Base-by-base conservation (phyloP, 1,284 basidiomycete species). In the Pterula multifida region DNA sequence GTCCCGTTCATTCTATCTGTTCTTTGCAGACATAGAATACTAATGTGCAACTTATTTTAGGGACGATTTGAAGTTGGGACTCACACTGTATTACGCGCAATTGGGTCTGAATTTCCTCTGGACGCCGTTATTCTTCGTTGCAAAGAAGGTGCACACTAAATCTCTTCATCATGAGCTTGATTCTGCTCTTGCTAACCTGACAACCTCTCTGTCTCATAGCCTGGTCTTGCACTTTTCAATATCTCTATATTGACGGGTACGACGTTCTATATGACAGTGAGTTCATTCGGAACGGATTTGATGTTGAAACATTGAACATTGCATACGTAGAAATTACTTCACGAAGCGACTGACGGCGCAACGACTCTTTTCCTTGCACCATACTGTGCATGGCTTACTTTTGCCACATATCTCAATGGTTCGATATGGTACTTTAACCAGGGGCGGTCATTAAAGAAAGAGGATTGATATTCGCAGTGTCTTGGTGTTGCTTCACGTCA, bases 101-200 rank as follows among this genome's bases (percentile, higher is more conserved):
- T 68, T 89, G 35, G 79, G 67, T 0, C 63, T 88, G 44, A 89
- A 88, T 67, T 65, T 78, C 50, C 55, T 74, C 24, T 90, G 85
- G 85, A 77, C 76, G 19, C 82, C 85, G 3, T 63, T 88, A 35
- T 87, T 86, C 71, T 89, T 89, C 57, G 75, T 74, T 13, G 61
- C 68, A 35, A 73, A 72, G 55, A 61, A 68, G 64, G 78, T 70
- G 53, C 26, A 64, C 52, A 13, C n/a, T 47, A 6, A 44, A n/a
- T n/a, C n/a, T n/a, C n/a, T n/a, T n/a, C n/a, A n/a, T n/a, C n/a
- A n/a, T 36, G 12, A 15, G n/a, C 13, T 36, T 49, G 23, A 46
- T 36, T 47, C 24, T 17, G 22, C 15, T n/a, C 9, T 11, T 11
- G 42, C 42, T 21, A 21, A 45, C 22, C 11, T 45, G 15, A 12